Evolutionary conservation across 2,329 filamentous ascomycete species (phyloP).

Genomic region (Colletotrichum orbiculare): DNA sequence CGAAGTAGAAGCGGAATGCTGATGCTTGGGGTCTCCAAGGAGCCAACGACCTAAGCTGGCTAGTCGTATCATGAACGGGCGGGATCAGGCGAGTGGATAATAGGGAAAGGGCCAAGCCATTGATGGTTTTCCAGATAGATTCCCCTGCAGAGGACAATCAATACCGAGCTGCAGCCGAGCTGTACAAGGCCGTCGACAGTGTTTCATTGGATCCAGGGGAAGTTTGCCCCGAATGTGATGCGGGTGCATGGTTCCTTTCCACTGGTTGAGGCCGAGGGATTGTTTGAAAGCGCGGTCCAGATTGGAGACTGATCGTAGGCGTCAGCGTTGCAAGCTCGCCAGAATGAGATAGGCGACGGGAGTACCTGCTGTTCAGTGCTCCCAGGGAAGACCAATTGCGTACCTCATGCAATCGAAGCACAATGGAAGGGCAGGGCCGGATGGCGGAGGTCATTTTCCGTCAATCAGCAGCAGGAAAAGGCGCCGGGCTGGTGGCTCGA

Average conservation of each 20-base stretch:
- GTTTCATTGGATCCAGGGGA: conserved; percentile 27
- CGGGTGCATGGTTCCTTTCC: conserved; percentile 15
- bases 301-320: neutral
- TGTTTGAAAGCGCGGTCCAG: neutral
- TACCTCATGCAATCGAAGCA: neutral
- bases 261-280: neutral
- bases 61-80: too few species aligned
- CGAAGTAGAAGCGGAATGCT: conserved; percentile 1
- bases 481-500: conserved; percentile 6
- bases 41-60: neutral
- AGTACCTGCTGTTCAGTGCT: neutral
- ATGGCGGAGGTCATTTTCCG: conserved; percentile 22
- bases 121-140: conserved; percentile 6
- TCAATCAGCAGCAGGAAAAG: conserved; percentile 26
- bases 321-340: neutral
- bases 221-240: conserved; percentile 1
- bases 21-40: neutral
- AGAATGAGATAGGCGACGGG: conserved; percentile 4
- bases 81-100: conserved; percentile 2
- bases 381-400: too few species aligned
- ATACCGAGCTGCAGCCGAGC: conserved; percentile 2
- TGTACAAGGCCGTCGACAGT: conserved; percentile 10
- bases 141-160: conserved; percentile 24
- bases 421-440: neutral
- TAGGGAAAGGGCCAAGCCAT: neutral